Conservation (phyloP, 441 rosid genomes). For the Arabidopsis lyrata region DNA sequence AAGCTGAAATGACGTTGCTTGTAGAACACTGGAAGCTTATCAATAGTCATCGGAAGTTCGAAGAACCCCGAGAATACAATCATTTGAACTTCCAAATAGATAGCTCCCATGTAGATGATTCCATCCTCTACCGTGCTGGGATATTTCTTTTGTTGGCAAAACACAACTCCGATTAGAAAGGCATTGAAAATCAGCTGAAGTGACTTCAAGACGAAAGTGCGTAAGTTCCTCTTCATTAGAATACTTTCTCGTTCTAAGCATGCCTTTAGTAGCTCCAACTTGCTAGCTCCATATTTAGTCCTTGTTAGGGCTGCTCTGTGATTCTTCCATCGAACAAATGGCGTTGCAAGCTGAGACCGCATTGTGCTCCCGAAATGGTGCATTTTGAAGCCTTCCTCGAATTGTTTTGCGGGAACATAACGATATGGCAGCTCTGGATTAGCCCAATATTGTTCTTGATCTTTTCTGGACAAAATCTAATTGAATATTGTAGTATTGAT, state of each 20-base stretch:
- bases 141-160: constrained; percentile 49
- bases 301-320: constrained; percentile 55
- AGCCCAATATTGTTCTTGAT: constrained; percentile 66
- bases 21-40: constrained; percentile 89
- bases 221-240: constrained; percentile 57
- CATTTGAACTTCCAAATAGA: constrained; percentile 54
- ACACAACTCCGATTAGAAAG: constrained; percentile 43
- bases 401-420: constrained; percentile 51
- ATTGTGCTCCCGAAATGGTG: constrained; percentile 49
- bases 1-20: constrained; percentile 83
- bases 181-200: constrained; percentile 50
- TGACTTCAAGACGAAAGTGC: constrained; percentile 51
- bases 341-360: constrained; percentile 47
- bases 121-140: constrained; percentile 57
- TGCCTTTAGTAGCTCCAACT: constrained; percentile 52
- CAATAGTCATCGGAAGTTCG: constrained; percentile 79
- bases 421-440: constrained; percentile 46
- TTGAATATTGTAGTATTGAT: constrained; percentile 1
- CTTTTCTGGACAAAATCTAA: constrained; percentile 67
- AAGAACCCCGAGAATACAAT: constrained; percentile 72
- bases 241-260: constrained; percentile 47
- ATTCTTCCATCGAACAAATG: constrained; percentile 49
- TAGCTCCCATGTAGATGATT: constrained; percentile 66
- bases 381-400: constrained; percentile 53
- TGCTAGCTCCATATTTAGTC: constrained; percentile 53